These are phyloP conservation scores for Starmera quercuum DNA, from an alignment of 805 yeast species.

Conservation along the genomic window DNA sequence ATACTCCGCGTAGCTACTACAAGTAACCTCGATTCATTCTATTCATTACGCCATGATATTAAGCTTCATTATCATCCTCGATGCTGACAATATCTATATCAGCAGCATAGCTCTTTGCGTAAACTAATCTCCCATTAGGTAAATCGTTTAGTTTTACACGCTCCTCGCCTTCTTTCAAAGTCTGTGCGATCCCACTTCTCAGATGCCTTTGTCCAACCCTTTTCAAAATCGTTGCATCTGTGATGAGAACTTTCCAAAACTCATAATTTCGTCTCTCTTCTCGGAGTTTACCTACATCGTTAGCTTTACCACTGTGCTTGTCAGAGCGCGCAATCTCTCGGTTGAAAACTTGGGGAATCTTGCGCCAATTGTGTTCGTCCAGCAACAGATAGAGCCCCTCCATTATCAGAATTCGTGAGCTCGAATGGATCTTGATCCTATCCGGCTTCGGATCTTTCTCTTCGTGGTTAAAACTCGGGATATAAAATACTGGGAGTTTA, in stretches of 20 bases:
- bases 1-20: no score
- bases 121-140: constrained; percentile 44
- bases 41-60: no score
- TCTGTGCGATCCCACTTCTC: constrained; percentile 41
- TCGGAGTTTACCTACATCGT: constrained; percentile 5
- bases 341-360: constrained; percentile 31
- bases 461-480: constrained; percentile 74
- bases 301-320: constrained; percentile 2
- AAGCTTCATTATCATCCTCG: constrained; percentile 15
- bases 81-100: constrained; percentile 18
- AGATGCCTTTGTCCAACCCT: constrained; percentile 66
- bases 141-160: constrained; percentile 52
- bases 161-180: constrained; percentile 40
- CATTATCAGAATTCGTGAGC: constrained; percentile 48
- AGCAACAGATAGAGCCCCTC: constrained; percentile 75
- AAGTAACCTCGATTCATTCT: no score
- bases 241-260: constrained; percentile 45
- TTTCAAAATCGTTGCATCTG: constrained; percentile 34
- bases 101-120: constrained; percentile 16
- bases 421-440: constrained; percentile 38
- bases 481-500: constrained; percentile 28
- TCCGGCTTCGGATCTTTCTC: constrained; percentile 62
- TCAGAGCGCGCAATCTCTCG: constrained; percentile 4
- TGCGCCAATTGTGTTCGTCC: constrained; percentile 51
- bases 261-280: constrained; percentile 26